Conservation (phyloP, 2,329 filamentous ascomycete genomes). For the Aspergillus carbonarius region DNA sequence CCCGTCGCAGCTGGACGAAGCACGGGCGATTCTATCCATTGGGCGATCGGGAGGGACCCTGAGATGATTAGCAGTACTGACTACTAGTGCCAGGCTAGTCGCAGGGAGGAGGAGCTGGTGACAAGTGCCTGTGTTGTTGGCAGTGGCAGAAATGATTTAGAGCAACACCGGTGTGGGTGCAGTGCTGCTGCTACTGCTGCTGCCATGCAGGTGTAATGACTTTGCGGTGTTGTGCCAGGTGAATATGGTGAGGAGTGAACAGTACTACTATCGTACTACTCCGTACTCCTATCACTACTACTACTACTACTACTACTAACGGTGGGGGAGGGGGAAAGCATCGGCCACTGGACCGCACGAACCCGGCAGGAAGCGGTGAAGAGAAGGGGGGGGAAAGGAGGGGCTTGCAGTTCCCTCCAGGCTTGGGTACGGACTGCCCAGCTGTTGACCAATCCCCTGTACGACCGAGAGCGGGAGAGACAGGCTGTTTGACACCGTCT, state of each 20-base stretch:
- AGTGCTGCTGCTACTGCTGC: slow-evolving; percentile 2
- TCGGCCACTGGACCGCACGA: background rate
- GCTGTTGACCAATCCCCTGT: slow-evolving; percentile 10
- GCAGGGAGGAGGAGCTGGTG: background rate
- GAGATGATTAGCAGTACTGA: background rate
- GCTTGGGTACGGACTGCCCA: slow-evolving; percentile 16
- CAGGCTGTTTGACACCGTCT: slow-evolving; percentile 13
- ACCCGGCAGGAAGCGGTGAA: slow-evolving; percentile 17
- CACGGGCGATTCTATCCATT: slow-evolving; percentile 2
- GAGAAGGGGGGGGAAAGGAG: slow-evolving; percentile 1
- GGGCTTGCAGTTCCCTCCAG: slow-evolving; percentile 8
- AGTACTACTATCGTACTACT: too few species aligned
- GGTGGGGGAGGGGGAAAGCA: background rate
- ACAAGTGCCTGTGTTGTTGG: slow-evolving; percentile 2
- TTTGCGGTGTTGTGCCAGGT: background rate
- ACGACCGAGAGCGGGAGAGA: slow-evolving; percentile 10
- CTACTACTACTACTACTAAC: too few species aligned
- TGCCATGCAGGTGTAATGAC: slow-evolving; percentile 5
- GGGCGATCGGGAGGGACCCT: slow-evolving; percentile 6
- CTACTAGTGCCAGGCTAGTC: background rate
- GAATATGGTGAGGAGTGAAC: too few species aligned
- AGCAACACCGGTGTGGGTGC: slow-evolving; percentile 6
- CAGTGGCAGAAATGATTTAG: background rate
- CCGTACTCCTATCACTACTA: too few species aligned
- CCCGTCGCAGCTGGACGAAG: slow-evolving; percentile 5